Evolutionary conservation across 108 stramenopile species (phyloP), one percentile per base, ranked within the genome.

Genomic region (Fragilaria crotonensis): DNA sequence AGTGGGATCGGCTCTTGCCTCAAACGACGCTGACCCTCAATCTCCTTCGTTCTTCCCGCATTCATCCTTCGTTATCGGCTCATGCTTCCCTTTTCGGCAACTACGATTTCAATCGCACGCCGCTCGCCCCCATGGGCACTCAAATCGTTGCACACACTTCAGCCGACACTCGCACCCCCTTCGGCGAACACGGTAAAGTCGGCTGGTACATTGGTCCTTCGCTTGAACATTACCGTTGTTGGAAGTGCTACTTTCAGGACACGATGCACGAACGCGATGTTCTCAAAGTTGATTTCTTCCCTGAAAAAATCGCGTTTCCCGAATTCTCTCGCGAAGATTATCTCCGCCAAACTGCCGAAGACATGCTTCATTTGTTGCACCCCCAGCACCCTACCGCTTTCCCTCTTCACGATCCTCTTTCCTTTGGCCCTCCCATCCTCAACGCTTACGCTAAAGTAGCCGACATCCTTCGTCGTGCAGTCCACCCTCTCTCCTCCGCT

Each of bases 161-260:
- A 55, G 27, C 28, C 26, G 18, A 26, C 28, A 29, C 17, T 5
- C 29, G 27, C 28, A 21, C 20, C 14, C 28, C 54, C 54, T 68
- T 65, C 70, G 75, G 53, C 22, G 7, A 59, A n/a, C 60, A 71
- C 25, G 76, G 61, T 1, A 27, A 36, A 4, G 68, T 63, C 26
- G 71, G 64, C 2, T 79, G 77, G 77, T 83, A 73, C 50, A 5
- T 73, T n/a, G 72, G 72, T 5, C 81, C 77, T 25, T 61, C 75
- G 11, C 33, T 60, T n/a, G 68, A 83, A 9, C 63, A 70, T 44
- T 83, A 81, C 46, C 72, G 77, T 1, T 73, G 72, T 31, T 67
- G 49, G 47, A 25, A 36, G 4, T 52, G 59, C 31, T 73, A 62
- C 33, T 52, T 73, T 5, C 48, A 29, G 3, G 50, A 64, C 0